phyloP scores from a whole-genome alignment of 768 basidiomycete species.

The Tulasnella sp. region DNA sequence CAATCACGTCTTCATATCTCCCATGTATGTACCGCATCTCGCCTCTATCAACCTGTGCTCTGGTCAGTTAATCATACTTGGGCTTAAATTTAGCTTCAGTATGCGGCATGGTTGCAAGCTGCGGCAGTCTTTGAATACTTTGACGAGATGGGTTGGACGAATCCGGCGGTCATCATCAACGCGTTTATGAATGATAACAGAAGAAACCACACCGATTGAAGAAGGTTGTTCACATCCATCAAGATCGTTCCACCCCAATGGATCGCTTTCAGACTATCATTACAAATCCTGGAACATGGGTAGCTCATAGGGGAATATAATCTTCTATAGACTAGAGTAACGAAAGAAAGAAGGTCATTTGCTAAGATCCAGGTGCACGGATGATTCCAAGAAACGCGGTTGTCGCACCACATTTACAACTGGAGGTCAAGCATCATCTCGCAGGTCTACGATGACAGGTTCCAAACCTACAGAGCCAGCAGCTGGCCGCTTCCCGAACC shows the following conservation, averaged over 20 bases:
- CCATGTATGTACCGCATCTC: not conserved
- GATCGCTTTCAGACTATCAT: no score
- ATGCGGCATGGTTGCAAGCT: conserved; percentile 6
- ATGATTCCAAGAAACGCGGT: no score
- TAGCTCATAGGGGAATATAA: no score
- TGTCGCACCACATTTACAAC: no score
- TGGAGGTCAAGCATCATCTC: not conserved
- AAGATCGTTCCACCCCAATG: no score
- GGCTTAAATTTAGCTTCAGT: not conserved
- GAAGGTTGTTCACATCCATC: no score
- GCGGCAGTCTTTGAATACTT: conserved; percentile 2
- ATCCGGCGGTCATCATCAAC: not conserved
- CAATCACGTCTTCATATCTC: conserved; percentile 3
- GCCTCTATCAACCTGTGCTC: not conserved
- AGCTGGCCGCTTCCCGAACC: not conserved
- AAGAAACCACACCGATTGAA: no score
- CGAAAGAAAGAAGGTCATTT: no score
- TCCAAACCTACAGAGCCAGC: not conserved
- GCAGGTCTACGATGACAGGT: conserved; percentile 13
- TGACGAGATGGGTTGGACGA: not conserved
- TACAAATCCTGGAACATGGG: no score
- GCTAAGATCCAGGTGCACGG: no score
- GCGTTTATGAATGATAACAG: not conserved
- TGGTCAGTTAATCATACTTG: not conserved
- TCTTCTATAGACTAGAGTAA: no score